Evolutionary conservation across 352 stramenopile species (phyloP), one percentile per base, ranked within the genome.

Genomic region (Phytophthora foliorum): DNA sequence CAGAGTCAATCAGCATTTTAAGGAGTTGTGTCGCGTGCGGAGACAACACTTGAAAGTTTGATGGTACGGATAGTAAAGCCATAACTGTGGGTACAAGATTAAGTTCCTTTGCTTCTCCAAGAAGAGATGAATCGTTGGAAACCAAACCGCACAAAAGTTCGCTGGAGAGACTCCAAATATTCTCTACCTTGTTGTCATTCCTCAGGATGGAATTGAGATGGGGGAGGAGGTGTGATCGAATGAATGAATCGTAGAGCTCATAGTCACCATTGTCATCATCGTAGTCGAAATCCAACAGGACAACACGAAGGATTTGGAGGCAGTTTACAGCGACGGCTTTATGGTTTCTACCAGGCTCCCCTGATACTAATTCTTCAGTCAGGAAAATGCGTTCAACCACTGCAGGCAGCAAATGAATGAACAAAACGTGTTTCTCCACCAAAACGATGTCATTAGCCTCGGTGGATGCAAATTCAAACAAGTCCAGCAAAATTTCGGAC

Each of bases 261-360:
- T 70, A 67, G 9, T 71, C 56, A 6, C 57, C 56, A 27, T 57
- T 66, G 8, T 67, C 57, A 22, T 54, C 39, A 2, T 71, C 36
- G 36, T 74, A 73, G 1, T 88, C 60, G 4, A 86, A 83, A 57
- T 91, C 75, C 21, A 93, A 57, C 42, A 93, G 53, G 2, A 84
- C 57, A 29, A 75, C 38, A 51, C 84, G 84, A 32, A 93, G 60
- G 16, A 93, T 58, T 11, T 72, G 74, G 8, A 91, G 77, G 19
- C 80, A 91, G 42, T 79, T 88, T 14, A 75, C 61, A 4, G 71
- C 58, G 5, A 80, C 52, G 45, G 67, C 57, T 52, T 81, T 52
- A 31, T 72, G 50, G 25, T 19, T 41, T 34, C 19, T 34, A 24
- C 41, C 49, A 17, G 8, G 0, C 7, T 36, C 31, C 17, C 38